A percentile compares a stretch with the other conserved stretches of the same genome.
phyloP scores from a whole-genome alignment of 345 rosid species.

The Stellera chamaejasme region DNA sequence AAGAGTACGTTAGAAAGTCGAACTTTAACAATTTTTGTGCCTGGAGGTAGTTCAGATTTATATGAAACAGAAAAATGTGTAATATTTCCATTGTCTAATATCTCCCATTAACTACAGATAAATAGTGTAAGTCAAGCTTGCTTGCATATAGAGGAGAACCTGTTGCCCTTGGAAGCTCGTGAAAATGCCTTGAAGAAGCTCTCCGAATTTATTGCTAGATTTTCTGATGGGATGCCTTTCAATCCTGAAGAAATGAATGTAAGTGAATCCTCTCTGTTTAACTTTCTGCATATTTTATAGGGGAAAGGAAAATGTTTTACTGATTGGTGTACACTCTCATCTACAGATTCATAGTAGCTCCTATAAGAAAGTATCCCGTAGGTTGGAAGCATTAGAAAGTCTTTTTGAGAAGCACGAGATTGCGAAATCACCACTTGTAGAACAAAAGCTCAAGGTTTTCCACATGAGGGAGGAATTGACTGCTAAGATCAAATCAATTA shows the following conservation, averaged over 20 bases:
- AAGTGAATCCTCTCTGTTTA: neutral
- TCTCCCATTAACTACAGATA: constrained; percentile 45
- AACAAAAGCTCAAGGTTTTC: constrained; percentile 69
- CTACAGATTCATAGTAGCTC: constrained; percentile 67
- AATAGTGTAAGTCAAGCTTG: constrained; percentile 69
- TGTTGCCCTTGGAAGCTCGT: constrained; percentile 75
- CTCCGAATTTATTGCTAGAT: constrained; percentile 70
- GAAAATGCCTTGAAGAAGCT: constrained; percentile 84
- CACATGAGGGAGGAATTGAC: constrained; percentile 70
- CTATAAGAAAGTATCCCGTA: constrained; percentile 64
- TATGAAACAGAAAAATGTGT: too few relatives aligned
- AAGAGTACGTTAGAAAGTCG: too few relatives aligned
- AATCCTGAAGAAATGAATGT: constrained; percentile 97
- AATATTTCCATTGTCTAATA: neutral
- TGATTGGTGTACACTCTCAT: neutral
- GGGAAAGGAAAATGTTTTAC: constrained; percentile 10
- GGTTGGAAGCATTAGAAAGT: constrained; percentile 81
- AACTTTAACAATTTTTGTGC: too few relatives aligned
- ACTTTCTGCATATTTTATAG: constrained; percentile 7
- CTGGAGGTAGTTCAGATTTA: too few relatives aligned
- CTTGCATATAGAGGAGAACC: constrained; percentile 69
- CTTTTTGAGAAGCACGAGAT: constrained; percentile 84
- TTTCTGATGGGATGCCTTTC: constrained; percentile 65
- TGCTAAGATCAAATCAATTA: constrained; percentile 72
- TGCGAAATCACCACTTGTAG: constrained; percentile 79